Evolutionary conservation across 176 grass and related monocot genomes (phyloP).

Genomic region (Poa pratensis): DNA sequence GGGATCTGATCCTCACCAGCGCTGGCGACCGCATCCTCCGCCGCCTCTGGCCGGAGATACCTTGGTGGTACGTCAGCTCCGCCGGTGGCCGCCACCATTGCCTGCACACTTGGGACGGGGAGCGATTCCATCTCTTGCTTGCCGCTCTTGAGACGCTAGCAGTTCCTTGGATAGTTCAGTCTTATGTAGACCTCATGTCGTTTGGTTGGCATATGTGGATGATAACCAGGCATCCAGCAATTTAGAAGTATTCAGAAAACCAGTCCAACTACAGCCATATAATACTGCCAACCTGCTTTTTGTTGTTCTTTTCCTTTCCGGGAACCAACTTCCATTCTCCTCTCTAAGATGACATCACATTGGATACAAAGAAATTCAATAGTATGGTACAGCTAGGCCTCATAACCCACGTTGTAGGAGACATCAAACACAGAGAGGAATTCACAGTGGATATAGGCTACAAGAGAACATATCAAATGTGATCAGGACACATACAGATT

Average conservation of each 20-base stretch:
- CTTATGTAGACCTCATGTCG: background rate
- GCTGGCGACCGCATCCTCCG: background rate
- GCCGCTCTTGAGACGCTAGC: background rate
- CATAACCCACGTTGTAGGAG: background rate
- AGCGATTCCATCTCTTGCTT: slow-evolving; percentile 41
- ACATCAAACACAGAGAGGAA: background rate
- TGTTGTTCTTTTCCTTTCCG: background rate
- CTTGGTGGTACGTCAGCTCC: slow-evolving; percentile 17
- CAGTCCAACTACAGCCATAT: background rate
- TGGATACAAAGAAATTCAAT: background rate
- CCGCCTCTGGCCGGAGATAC: slow-evolving; percentile 33
- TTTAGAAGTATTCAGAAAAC: background rate
- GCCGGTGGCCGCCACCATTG: background rate
- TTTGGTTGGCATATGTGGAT: background rate
- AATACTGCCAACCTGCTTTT: background rate
- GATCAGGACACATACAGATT: background rate
- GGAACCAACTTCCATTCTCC: background rate
- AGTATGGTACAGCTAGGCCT: background rate
- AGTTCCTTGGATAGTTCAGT: background rate
- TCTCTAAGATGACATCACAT: background rate
- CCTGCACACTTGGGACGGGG: slow-evolving; percentile 50
- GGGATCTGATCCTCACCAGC: slow-evolving; percentile 4
- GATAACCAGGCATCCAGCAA: background rate
- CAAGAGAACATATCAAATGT: background rate
- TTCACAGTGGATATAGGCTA: background rate